Base-by-base conservation (phyloP, 768 basidiomycete genomes). In the Leccinum boreale region DNA sequence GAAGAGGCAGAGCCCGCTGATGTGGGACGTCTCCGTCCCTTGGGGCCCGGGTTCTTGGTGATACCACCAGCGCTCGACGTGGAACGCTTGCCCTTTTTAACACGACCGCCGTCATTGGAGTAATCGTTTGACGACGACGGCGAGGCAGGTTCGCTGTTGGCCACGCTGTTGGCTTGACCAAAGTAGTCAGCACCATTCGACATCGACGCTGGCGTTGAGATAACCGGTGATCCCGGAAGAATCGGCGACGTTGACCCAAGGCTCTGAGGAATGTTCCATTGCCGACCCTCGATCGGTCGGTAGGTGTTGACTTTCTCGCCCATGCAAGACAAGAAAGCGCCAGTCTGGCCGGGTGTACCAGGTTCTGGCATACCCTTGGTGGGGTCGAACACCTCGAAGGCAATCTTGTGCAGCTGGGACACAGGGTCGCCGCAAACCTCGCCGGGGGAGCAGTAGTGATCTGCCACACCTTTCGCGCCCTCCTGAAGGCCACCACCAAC, bases 371-470 rank as follows among this genome's bases (percentile, higher is more conserved):
- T 78, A 49, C 80, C 80, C 70, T 86, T 89, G 63, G 75, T 77
- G 10, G 81, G 75, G 65, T 93, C 92, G 62, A 84, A 92, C 15
- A 95, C 90, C 75, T 95, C 93, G 62, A 95, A 93, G 1, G 93
- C 93, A 61, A 97, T 88, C 78, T 96, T 97, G 78, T 96, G 94
- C 56, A 97, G 79, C 68, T 98, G 95, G 21, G 93, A 94, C 45
- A 98, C 94, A 14, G 94, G 89, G 67, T 98, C 95, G 2, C 94
- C 94, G 61, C 91, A 91, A 4, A 90, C 87, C 72, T 98, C 95
- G 24, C 92, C 92, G 6, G 85, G 83, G 1, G 84, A 73, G 67
- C 91, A 93, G 69, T 85, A 92, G 62, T 90, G 87, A 67, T 94
- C 89, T 17, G 89, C 85, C 31, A 92, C 85, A 53, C 87, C 85